Percentiles rank a stretch among this genome's conserved stretches.
Conservation (phyloP, 108 stramenopile genomes). For the Skeletonema potamos region DNA sequence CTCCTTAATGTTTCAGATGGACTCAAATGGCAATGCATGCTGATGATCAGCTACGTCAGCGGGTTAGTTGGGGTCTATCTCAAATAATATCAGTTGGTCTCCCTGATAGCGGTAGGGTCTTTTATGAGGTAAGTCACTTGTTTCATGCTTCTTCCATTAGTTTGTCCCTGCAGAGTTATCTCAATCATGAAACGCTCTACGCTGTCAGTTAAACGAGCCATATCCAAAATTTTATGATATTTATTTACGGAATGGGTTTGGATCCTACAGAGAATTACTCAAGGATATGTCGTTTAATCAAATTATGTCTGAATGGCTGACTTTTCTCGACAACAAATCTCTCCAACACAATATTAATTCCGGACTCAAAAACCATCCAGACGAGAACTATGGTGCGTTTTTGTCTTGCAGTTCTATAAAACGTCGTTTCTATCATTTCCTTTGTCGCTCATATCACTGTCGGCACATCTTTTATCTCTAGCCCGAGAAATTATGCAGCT, state of each 20-base stretch:
- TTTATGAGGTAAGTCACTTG: not conserved
- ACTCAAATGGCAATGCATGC: constrained; percentile 24
- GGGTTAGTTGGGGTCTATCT: constrained; percentile 49
- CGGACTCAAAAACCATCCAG: not conserved
- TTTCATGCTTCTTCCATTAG: not conserved
- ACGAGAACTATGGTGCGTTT: constrained; percentile 11
- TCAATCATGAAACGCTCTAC: not conserved
- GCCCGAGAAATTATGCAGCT: constrained; percentile 58
- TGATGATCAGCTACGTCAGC: constrained; percentile 53
- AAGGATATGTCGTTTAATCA: constrained; percentile 6
- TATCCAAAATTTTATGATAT: constrained; percentile 23
- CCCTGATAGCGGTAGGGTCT: not conserved
- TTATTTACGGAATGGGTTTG: constrained; percentile 34
- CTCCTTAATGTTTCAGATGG: constrained; percentile 7
- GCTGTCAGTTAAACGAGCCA: not conserved
- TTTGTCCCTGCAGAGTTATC: not conserved
- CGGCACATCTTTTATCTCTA: not conserved
- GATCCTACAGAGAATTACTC: constrained; percentile 18
- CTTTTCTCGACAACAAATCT: constrained; percentile 4
- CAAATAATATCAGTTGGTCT: constrained; percentile 39
- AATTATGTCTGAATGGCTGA: constrained; percentile 15
- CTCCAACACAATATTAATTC: not conserved
- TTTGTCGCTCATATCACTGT: not conserved
- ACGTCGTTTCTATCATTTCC: not conserved
- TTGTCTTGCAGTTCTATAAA: not conserved